Conservation (phyloP, 768 basidiomycete species). For the Lactarius sp. region DNA sequence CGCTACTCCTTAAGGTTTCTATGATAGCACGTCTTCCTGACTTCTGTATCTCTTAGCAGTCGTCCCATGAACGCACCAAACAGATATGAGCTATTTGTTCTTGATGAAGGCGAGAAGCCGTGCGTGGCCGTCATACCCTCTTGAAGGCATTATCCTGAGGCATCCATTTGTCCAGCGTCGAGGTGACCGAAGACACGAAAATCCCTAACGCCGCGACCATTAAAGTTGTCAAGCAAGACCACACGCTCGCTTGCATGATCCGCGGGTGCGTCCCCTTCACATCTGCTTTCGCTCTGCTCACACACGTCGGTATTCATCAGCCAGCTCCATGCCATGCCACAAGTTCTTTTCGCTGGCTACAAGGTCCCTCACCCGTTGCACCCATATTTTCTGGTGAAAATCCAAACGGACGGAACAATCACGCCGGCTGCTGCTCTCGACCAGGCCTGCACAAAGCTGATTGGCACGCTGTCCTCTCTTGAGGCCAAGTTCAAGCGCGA, state of each 20-base stretch:
- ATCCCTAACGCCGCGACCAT: slow-evolving; percentile 97
- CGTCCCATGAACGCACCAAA: slow-evolving; percentile 85
- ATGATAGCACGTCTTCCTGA: slow-evolving; percentile 5
- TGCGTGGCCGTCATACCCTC: slow-evolving; percentile 44
- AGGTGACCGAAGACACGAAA: slow-evolving; percentile 92
- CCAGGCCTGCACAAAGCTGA: slow-evolving; percentile 76
- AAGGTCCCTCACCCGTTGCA: slow-evolving; percentile 96
- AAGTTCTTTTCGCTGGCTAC: slow-evolving; percentile 95
- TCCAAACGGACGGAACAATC: slow-evolving; percentile 87
- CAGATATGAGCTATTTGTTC: slow-evolving; percentile 84
- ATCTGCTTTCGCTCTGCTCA: background rate
- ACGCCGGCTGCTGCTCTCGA: slow-evolving; percentile 83
- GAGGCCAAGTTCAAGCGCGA: slow-evolving; percentile 78
- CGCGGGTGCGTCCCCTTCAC: slow-evolving; percentile 62
- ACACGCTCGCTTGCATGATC: slow-evolving; percentile 96
- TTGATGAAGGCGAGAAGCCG: slow-evolving; percentile 92
- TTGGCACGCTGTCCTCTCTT: slow-evolving; percentile 53
- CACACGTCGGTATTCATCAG: slow-evolving; percentile 37
- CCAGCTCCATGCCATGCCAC: slow-evolving; percentile 83
- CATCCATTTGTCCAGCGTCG: slow-evolving; percentile 53
- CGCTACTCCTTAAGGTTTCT: background rate
- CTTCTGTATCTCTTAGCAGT: slow-evolving; percentile 7
- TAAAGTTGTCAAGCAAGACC: slow-evolving; percentile 93
- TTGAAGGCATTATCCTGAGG: slow-evolving; percentile 16
- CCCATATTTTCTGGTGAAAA: slow-evolving; percentile 89